Evolutionary conservation across 2,329 filamentous ascomycete genomes (phyloP), one percentile per base, ranked within the genome.

Genomic region (Aspergillus sp.): DNA sequence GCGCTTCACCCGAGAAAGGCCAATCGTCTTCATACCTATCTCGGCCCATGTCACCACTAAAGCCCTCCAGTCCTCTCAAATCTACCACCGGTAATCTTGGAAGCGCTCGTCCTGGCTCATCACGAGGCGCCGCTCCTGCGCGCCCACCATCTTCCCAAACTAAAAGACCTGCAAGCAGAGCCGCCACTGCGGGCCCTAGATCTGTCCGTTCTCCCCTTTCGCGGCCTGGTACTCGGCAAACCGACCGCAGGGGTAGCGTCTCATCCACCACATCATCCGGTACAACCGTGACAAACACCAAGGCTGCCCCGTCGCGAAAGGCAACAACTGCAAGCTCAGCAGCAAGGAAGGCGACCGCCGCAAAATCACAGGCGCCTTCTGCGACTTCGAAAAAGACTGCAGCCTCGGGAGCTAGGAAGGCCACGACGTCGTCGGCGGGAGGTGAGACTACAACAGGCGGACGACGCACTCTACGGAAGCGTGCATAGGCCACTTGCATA

Each of bases 11-110:
- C 15, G 71, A 81, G 67, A 73, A 75, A 57, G 59, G 69, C 4
- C 73, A 79, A 21, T 72, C 78, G 6, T 87, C 88, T 68, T 79
- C 83, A 3, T 80, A 82, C 56, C 78, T 87, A 40, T 79, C 83
- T 2, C 82, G 84, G 23, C 82, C 86, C 23, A 77, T 81, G 15
- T 89, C 88, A 23, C 86, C 88, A 1, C 68, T 84, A n/a, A 90
- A 90, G 68, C 76, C 75, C 3, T 77, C 77, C 2, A 77, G 74
- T 50, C 73, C 74, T 15, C 64, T 76, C 19, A 74, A 74, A 41
- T 67, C 68, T 15, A 63, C 68, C 6, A 64, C 68, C 1, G 61
- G 65, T 15, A 64, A 61, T 45, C 21, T 56, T 7, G 48, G 57
- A 39, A 46, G 56, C 40, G 63, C 67, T 35, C 65, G 63, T 19